A percentile compares a stretch with the other conserved stretches of the same genome.
phyloP scores from a whole-genome alignment of 2,329 filamentous ascomycete species.

The Exophiala bonariae region DNA sequence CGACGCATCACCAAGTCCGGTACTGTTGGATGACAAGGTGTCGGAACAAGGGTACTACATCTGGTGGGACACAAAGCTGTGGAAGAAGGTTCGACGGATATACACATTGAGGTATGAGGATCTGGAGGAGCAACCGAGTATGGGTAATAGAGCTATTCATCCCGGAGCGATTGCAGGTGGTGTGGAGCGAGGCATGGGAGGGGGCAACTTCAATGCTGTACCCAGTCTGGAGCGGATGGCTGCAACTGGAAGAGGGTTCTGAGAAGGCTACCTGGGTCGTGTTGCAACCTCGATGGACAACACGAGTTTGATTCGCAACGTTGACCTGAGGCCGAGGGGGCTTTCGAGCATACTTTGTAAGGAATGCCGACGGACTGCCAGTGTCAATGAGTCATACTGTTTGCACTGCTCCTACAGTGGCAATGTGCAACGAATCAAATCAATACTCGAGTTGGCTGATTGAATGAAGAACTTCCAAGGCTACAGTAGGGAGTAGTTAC shows the following conservation, averaged over 20 bases:
- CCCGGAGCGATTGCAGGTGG: slow-evolving; percentile 19
- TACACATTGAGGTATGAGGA: slow-evolving; percentile 52
- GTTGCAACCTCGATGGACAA: not conserved
- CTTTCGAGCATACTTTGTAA: too few relatives aligned
- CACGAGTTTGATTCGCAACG: not conserved
- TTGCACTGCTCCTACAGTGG: too few relatives aligned
- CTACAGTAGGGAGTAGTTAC: too few relatives aligned
- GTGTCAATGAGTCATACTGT: too few relatives aligned
- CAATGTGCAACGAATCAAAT: too few relatives aligned
- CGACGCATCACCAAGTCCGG: slow-evolving; percentile 43
- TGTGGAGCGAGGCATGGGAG: slow-evolving; percentile 19
- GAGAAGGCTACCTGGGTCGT: not conserved
- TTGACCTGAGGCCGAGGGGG: not conserved
- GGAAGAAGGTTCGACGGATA: slow-evolving; percentile 53
- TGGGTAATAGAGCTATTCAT: slow-evolving; percentile 22
- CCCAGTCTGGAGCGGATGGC: slow-evolving; percentile 28
- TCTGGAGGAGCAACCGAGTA: slow-evolving; percentile 42
- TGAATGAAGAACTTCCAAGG: too few relatives aligned
- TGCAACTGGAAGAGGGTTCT: slow-evolving; percentile 24
- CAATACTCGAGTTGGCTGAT: too few relatives aligned
- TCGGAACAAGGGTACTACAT: slow-evolving; percentile 53
- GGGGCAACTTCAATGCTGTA: slow-evolving; percentile 27
- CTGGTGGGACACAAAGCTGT: slow-evolving; percentile 50
- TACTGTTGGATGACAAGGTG: slow-evolving; percentile 48
- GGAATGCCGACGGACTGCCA: too few relatives aligned